phyloP scores from a whole-genome alignment of 176 grass and related monocot genomes.

The Aegilops bicornis region DNA sequence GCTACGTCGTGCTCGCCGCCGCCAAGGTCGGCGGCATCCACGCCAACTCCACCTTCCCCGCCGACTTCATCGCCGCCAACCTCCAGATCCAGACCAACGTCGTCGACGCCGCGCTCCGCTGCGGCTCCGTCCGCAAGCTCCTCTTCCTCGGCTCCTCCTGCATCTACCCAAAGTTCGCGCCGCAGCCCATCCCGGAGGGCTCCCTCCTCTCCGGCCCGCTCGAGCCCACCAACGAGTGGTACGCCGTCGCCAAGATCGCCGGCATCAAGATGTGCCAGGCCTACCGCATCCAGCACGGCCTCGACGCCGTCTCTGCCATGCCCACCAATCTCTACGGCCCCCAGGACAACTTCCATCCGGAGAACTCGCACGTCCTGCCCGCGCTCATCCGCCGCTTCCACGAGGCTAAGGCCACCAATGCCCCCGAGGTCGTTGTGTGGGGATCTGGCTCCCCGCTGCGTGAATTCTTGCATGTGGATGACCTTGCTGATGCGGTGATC shows the following conservation, averaged over 20 bases:
- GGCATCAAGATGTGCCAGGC: constrained; percentile 94
- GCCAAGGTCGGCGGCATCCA: constrained; percentile 91
- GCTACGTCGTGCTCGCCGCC: constrained; percentile 68
- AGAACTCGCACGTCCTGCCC: constrained; percentile 66
- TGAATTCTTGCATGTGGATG: constrained; percentile 72
- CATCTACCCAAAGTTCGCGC: constrained; percentile 87
- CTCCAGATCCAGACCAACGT: constrained; percentile 94
- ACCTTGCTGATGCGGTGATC: constrained; percentile 62
- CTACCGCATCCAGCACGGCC: constrained; percentile 74
- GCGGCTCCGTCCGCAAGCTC: constrained; percentile 69
- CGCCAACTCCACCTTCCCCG: constrained; percentile 76
- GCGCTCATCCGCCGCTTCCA: constrained; percentile 71
- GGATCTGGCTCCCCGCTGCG: constrained; percentile 68
- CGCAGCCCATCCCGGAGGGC: constrained; percentile 70
- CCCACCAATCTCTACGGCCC: constrained; percentile 87
- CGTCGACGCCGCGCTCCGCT: constrained; percentile 61
- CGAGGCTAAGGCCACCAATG: constrained; percentile 48
- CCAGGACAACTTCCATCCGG: constrained; percentile 70
- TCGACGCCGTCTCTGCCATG: constrained; percentile 76
- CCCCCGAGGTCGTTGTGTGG: constrained; percentile 64
- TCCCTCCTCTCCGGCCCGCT: constrained; percentile 71
- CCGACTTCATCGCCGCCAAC: constrained; percentile 78
- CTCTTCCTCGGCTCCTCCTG: constrained; percentile 87
- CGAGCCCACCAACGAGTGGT: constrained; percentile 91
- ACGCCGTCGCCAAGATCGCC: constrained; percentile 80